Evolutionary conservation across 345 rosid species (phyloP).

Genomic region (Capsella bursapastoris): DNA sequence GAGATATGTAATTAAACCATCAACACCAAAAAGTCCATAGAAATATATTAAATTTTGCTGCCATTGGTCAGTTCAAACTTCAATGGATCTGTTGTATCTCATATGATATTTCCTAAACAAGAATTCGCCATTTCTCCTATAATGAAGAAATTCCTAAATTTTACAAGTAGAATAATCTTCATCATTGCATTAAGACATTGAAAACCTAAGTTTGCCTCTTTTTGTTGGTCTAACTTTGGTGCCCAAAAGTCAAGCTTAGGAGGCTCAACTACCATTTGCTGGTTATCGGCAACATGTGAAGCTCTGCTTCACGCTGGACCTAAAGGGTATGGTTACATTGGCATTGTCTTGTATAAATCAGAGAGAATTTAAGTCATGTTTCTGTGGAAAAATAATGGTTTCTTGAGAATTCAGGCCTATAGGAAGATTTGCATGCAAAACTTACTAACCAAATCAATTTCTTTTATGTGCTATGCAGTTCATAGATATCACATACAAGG

Average conservation of each 20-base stretch:
- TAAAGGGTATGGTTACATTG: slow-evolving; percentile 58
- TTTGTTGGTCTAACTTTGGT: slow-evolving; percentile 46
- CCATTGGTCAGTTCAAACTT: slow-evolving; percentile 66
- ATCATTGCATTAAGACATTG: slow-evolving; percentile 42
- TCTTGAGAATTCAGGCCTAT: slow-evolving; percentile 21
- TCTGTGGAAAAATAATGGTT: background rate
- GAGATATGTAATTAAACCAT: slow-evolving; percentile 51
- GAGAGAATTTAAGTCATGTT: slow-evolving; percentile 15
- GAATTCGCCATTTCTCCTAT: slow-evolving; percentile 42
- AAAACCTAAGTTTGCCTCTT: slow-evolving; percentile 46
- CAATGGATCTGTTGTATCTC: slow-evolving; percentile 55
- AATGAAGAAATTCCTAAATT: slow-evolving; percentile 2
- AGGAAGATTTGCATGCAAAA: background rate
- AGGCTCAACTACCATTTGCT: slow-evolving; percentile 42
- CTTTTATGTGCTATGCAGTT: slow-evolving; percentile 57
- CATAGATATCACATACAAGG: slow-evolving; percentile 77
- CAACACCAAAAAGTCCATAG: slow-evolving; percentile 53
- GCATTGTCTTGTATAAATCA: slow-evolving; percentile 31
- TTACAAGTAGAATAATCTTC: slow-evolving; percentile 19
- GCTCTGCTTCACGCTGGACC: slow-evolving; percentile 50
- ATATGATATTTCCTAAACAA: slow-evolving; percentile 53
- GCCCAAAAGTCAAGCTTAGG: slow-evolving; percentile 46
- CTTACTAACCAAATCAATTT: slow-evolving; percentile 14
- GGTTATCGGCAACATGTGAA: slow-evolving; percentile 43
- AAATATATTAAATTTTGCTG: slow-evolving; percentile 49